Evolutionary conservation across 1,139 yeast genomes (phyloP).

Genomic region (Groenewaldozyma sp.): DNA sequence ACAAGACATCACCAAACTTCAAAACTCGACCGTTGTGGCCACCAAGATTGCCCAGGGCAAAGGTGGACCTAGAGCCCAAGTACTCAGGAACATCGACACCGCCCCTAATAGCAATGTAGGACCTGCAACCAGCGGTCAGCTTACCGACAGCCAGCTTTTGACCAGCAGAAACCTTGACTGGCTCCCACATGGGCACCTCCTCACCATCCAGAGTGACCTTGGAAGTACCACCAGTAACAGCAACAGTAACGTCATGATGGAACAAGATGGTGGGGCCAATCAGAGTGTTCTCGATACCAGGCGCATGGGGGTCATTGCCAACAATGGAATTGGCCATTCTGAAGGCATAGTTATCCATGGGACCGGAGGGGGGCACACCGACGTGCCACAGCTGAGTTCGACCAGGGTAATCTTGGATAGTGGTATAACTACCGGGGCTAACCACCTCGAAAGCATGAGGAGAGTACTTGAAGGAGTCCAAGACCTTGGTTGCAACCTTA

Average conservation of each 20-base stretch:
- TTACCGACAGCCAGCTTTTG: conserved; percentile 76
- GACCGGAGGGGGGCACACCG: conserved; percentile 98
- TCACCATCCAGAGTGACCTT: conserved; percentile 57
- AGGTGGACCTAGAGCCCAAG: conserved; percentile 92
- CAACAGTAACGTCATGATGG: conserved; percentile 69
- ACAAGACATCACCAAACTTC: conserved; percentile 85
- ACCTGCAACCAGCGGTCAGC: conserved; percentile 71
- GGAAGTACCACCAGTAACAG: conserved; percentile 79
- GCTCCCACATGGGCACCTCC: conserved; percentile 56
- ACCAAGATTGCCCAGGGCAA: conserved; percentile 89
- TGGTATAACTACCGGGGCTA: conserved; percentile 87
- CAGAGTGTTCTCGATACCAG: conserved; percentile 84
- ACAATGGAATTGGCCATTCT: conserved; percentile 83
- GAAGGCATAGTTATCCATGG: conserved; percentile 91
- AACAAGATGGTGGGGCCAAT: conserved; percentile 78
- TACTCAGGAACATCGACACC: conserved; percentile 93
- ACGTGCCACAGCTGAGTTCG: conserved; percentile 78
- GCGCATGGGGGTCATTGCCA: conserved; percentile 72
- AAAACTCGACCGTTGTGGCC: conserved; percentile 90
- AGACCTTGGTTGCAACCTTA: conserved; percentile 73
- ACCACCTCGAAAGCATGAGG: conserved; percentile 80
- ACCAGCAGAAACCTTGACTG: conserved; percentile 61
- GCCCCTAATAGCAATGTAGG: conserved; percentile 82
- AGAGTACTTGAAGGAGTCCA: conserved; percentile 70
- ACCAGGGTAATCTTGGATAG: conserved; percentile 95